Conservation (phyloP, 2,329 filamentous ascomycete species). For the Talaromyces sp. region DNA sequence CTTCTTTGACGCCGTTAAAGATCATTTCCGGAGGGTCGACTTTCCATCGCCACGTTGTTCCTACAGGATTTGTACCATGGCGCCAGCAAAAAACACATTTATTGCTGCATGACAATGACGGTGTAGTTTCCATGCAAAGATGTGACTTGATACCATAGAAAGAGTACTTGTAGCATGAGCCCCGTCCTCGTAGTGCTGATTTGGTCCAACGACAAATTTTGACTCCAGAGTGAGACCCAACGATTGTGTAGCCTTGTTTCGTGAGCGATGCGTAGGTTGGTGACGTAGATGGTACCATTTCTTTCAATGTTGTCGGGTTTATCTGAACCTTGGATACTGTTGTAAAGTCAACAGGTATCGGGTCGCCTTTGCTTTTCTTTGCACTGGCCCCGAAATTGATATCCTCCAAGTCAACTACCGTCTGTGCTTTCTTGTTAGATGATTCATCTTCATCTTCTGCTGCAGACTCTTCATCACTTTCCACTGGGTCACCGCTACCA, state of each 20-base stretch:
- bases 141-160: conserved; percentile 97
- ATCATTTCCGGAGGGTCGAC: conserved; percentile 88
- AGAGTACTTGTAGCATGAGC: conserved; percentile 95
- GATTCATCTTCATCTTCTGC: conserved; percentile 55
- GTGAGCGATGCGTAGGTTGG: conserved; percentile 86
- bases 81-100: conserved; percentile 99
- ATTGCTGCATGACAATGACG: conserved; percentile 91
- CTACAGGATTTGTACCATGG: conserved; percentile 94
- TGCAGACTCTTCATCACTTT: conserved; percentile 70
- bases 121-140: conserved; percentile 97
- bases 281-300: conserved; percentile 91
- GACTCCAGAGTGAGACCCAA: conserved; percentile 91
- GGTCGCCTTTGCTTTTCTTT: conserved; percentile 21
- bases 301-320: conserved; percentile 55
- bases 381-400: conserved; percentile 50
- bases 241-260: conserved; percentile 94
- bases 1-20: conserved; percentile 83
- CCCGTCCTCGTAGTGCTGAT: conserved; percentile 85
- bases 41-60: conserved; percentile 94
- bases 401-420: conserved; percentile 79
- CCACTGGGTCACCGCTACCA: conserved; percentile 77
- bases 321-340: conserved; percentile 43
- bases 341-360: conserved; percentile 81
- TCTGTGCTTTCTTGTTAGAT: conserved; percentile 33
- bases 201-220: conserved; percentile 99